phyloP scores from a whole-genome alignment of 345 rosid genomes.

The Laguncularia racemosa region DNA sequence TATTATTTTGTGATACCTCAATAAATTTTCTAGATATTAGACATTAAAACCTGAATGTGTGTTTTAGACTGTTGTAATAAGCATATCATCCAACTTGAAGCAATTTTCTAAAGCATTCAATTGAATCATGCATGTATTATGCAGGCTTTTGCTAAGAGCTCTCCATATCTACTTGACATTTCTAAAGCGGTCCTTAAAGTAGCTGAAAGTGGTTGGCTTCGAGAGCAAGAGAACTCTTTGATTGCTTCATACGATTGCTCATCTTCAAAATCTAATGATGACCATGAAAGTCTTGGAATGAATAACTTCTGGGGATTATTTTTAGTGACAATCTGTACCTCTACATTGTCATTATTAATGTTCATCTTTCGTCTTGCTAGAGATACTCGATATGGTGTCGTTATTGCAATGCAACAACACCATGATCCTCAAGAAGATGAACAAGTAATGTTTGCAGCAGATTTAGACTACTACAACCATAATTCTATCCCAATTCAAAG shows the following conservation, averaged over 20 bases:
- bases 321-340: slow-evolving; percentile 2
- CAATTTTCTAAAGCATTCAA: too few species aligned
- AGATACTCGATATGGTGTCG: background rate
- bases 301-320: slow-evolving; percentile 15
- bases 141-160: slow-evolving; percentile 15
- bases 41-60: background rate
- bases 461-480: too few species aligned
- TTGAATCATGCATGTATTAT: background rate
- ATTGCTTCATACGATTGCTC: slow-evolving; percentile 7
- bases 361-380: background rate
- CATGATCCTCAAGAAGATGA: slow-evolving; percentile 3
- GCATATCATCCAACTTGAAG: too few species aligned
- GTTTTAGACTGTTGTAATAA: too few species aligned
- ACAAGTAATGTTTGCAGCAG: background rate
- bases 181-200: slow-evolving; percentile 15
- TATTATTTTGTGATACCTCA: background rate
- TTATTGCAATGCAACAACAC: background rate
- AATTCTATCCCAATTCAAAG: too few species aligned
- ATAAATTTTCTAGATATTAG: background rate
- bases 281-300: slow-evolving; percentile 2
- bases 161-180: slow-evolving; percentile 15
- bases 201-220: slow-evolving; percentile 14
- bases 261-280: background rate
- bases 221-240: slow-evolving; percentile 7
- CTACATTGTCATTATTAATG: slow-evolving; percentile 2